A percentile compares a stretch with the other conserved stretches of the same genome.
Conservation (phyloP, 352 stramenopile genomes). For the Phytophthora palmivora region DNA sequence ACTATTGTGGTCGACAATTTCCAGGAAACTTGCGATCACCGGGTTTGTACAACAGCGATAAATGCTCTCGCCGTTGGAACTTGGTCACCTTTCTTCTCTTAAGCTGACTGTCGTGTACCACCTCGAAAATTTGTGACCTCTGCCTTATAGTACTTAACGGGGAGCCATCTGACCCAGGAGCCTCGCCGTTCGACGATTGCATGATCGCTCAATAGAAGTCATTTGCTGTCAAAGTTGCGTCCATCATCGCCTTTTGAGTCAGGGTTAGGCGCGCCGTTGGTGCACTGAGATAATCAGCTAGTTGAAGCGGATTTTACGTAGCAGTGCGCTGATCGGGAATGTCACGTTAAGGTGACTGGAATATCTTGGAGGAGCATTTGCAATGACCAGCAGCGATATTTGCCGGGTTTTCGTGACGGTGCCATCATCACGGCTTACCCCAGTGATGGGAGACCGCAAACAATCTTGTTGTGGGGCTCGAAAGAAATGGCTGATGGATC, state of each 20-base stretch:
- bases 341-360: constrained; percentile 22
- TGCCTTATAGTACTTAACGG: constrained; percentile 28
- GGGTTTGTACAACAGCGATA: constrained; percentile 26
- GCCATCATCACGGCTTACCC: background rate
- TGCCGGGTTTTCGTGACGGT: constrained; percentile 3
- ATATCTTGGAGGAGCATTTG: constrained; percentile 3
- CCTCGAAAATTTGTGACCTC: constrained; percentile 19
- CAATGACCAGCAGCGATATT: constrained; percentile 10
- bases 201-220: constrained; percentile 26
- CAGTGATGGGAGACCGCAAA: constrained; percentile 8
- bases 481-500: constrained; percentile 17
- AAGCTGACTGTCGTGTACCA: constrained; percentile 12
- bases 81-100: constrained; percentile 23
- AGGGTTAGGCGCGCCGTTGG: no score
- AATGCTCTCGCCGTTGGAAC: constrained; percentile 16
- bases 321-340: no score
- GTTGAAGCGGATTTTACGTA: no score
- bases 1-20: no score
- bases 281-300: no score
- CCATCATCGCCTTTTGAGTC: constrained; percentile 7
- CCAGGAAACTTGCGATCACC: no score
- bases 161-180: constrained; percentile 17
- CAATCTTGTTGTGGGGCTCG: constrained; percentile 14
- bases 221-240: constrained; percentile 18
- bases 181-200: constrained; percentile 18